Percentiles rank a stretch among this genome's conserved stretches.
phyloP scores from a whole-genome alignment of 257 asterid species.

The Ilex aquifolium region DNA sequence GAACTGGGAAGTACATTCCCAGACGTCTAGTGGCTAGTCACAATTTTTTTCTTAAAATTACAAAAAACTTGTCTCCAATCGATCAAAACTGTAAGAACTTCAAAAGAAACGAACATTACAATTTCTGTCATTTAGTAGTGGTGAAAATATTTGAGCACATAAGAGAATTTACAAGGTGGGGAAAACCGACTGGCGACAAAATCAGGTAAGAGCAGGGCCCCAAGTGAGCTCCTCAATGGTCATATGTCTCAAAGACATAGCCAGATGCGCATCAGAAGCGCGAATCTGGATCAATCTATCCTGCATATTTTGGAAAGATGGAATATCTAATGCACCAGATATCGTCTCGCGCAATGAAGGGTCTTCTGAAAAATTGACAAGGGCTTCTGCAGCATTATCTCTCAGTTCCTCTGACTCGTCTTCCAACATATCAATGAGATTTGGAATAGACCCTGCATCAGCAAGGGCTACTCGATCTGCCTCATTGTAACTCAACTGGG shows the following conservation, averaged over 20 bases:
- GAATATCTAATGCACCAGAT: slow-evolving; percentile 27
- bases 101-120: too few species aligned
- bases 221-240: slow-evolving; percentile 17
- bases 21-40: too few species aligned
- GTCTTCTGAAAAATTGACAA: slow-evolving; percentile 41
- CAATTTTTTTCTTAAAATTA: too few species aligned
- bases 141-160: too few species aligned
- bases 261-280: slow-evolving; percentile 25
- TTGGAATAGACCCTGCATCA: slow-evolving; percentile 40
- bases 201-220: slow-evolving; percentile 17
- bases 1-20: too few species aligned
- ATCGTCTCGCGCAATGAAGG: slow-evolving; percentile 33
- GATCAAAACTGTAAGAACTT: too few species aligned
- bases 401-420: slow-evolving; percentile 38
- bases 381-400: slow-evolving; percentile 56
- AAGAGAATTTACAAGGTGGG: background rate
- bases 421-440: slow-evolving; percentile 29
- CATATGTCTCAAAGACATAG: slow-evolving; percentile 21
- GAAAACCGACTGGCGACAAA: background rate
- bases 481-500: slow-evolving; percentile 41
- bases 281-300: slow-evolving; percentile 31
- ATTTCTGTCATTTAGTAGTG: too few species aligned
- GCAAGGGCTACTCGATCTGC: slow-evolving; percentile 40
- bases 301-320: slow-evolving; percentile 35
- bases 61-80: too few species aligned